Base-by-base conservation (phyloP, 2,329 filamentous ascomycete genomes). In the Mariannaea elegans region DNA sequence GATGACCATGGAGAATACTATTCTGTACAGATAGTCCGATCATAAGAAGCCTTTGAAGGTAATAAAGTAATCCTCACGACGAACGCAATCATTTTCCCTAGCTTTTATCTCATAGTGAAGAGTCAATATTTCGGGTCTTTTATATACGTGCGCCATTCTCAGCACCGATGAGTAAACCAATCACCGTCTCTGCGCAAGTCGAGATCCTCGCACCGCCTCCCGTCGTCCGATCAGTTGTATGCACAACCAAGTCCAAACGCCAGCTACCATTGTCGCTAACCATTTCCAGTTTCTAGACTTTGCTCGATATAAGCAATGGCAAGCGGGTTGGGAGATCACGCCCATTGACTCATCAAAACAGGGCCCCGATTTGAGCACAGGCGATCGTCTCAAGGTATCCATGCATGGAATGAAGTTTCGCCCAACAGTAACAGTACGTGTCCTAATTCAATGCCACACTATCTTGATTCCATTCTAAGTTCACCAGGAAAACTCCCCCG, bases 241-340 rank as follows among this genome's bases (percentile, higher is more conserved):
- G 34, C 10, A 4, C 4, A 16, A 38, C 34, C n/a, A n/a, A n/a
- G n/a, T n/a, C n/a, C n/a, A n/a, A n/a, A n/a, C n/a, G n/a, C n/a
- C n/a, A n/a, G n/a, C n/a, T n/a, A n/a, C n/a, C n/a, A n/a, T n/a
- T n/a, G n/a, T n/a, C n/a, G n/a, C n/a, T n/a, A n/a, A n/a, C n/a
- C n/a, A n/a, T 46, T 3, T 14, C 2, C 27, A 66, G 64, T 66
- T 66, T 9, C 41, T 66, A 1, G 49, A 61, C 21, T 65, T 66
- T 57, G 21, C 52, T 23, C 32, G 55, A 34, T 65, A 62, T n/a
- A 39, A 55, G 5, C n/a, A 65, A 24, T 65, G 64, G 64, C 60
- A 66, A 4, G 19, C 56, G 29, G 57, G 60, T 5, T 65, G 64
- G 62, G 41, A 61, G 2, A 54, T 66, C 7, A 14, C 16, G 3